Conservation (phyloP, 1,139 yeast genomes). For the Candida albicans region DNA sequence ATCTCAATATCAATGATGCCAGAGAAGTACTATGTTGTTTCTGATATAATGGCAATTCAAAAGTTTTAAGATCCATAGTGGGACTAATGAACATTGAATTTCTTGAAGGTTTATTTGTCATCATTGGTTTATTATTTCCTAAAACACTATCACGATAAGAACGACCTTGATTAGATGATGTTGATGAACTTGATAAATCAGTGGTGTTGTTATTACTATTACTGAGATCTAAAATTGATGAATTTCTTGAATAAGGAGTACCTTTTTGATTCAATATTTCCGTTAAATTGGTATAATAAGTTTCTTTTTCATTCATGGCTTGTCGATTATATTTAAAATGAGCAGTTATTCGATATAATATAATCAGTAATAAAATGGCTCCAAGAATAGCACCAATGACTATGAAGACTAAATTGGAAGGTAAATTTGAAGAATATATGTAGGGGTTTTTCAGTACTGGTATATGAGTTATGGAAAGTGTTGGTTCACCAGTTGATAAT, state of each 20-base stretch:
- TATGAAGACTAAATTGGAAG: slow-evolving; percentile 44
- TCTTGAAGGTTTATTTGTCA: slow-evolving; percentile 18
- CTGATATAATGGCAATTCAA: slow-evolving; percentile 24
- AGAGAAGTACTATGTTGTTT: slow-evolving; percentile 10
- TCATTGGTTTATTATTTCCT: slow-evolving; percentile 25
- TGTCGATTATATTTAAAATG: slow-evolving; percentile 24
- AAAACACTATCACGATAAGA: slow-evolving; percentile 10
- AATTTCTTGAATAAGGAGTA: slow-evolving; percentile 7
- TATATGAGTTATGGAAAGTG: slow-evolving; percentile 8
- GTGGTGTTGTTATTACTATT: too few relatives aligned
- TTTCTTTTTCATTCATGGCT: slow-evolving; percentile 42
- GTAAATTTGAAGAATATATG: slow-evolving; percentile 23
- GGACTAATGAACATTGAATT: slow-evolving; percentile 43
- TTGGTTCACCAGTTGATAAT: slow-evolving; percentile 4
- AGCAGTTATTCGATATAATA: slow-evolving; percentile 24
- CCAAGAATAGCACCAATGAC: slow-evolving; percentile 40
- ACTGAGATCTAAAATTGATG: slow-evolving; percentile 5
- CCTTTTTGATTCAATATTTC: slow-evolving; percentile 12
- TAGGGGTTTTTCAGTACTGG: slow-evolving; percentile 33
- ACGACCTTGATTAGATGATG: slow-evolving; percentile 10
- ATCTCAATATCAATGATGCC: slow-evolving; percentile 6
- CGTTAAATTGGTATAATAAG: slow-evolving; percentile 21
- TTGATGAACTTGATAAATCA: slow-evolving; percentile 2
- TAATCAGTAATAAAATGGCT: slow-evolving; percentile 22
- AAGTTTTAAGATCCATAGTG: slow-evolving; percentile 20